Base-by-base conservation (phyloP, 2,329 filamentous ascomycete species). In the Sordariomycetes sp. region DNA sequence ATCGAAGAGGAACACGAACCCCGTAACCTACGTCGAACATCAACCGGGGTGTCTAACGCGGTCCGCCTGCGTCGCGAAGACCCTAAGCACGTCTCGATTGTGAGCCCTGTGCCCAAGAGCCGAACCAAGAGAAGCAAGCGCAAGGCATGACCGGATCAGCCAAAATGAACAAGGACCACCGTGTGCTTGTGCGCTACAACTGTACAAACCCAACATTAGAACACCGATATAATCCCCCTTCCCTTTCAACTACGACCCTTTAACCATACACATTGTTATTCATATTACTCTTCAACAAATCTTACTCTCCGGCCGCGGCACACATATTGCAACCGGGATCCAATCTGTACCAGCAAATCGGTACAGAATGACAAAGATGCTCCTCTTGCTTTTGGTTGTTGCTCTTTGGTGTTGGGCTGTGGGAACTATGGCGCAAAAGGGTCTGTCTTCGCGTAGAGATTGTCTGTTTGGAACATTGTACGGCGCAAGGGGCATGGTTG, bases 1-100 rank as follows among this genome's bases (percentile, higher is more conserved):
- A 61, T 77, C 15, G 75, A 77, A 30, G 72, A 77, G 36, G 72
- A 74, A 28, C 59, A 68, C 39, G 63, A 70, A 3, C 43, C 63
- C 17, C 59, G 64, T 19, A 46, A 58, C n/a, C 49, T 71, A 12
- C 58, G 65, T 23, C 64, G 64, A 18, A 60, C 55, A 29, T 61
- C 57, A 19, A 59, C 59, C 10, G 59, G 61, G 14, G 59, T 68
- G 26, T 48, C 58, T 8, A 59, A 59, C 18, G 55, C 64, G 8
- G 59, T 71, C 37, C 64, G 66, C 38, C 55, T 74, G 19, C 65
- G 68, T 41, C 73, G 72, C 49, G 66, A 73, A 24, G 70, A 73
- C 30, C 48, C 54, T 29, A 74, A 72, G 42, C 68, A 72, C 35
- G 71, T 75, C 34, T 66, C 68, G 10, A 70, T 75, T 45, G 68